These are phyloP conservation scores for Candida neerlandica DNA, from an alignment of 1,139 yeast genomes.

Conservation along the genomic window DNA sequence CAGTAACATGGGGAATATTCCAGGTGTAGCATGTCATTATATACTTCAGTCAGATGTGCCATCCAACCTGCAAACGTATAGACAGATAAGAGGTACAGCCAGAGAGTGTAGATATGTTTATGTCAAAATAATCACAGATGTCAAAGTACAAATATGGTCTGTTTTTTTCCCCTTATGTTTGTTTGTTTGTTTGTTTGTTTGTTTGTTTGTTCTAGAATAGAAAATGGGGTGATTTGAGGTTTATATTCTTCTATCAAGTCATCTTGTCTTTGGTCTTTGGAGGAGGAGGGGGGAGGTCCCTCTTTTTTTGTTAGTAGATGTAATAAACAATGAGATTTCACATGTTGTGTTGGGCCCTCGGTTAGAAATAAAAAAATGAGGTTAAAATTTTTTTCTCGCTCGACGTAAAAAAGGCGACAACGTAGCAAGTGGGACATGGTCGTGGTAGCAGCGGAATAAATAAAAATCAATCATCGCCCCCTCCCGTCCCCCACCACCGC, in stretches of 20 bases:
- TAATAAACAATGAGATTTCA: neutral
- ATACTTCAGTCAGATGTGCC: too few species aligned
- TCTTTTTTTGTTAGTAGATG: too few species aligned
- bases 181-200: too few species aligned
- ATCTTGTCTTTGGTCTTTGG: neutral
- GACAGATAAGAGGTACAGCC: too few species aligned
- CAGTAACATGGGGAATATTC: neutral
- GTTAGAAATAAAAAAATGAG: neutral
- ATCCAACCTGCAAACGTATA: too few species aligned
- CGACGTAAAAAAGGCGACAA: neutral
- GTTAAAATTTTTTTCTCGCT: neutral
- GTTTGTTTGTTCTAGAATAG: neutral
- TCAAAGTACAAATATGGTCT: neutral
- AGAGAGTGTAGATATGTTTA: too few species aligned
- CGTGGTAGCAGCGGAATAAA: too few species aligned
- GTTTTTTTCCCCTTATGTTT: too few species aligned
- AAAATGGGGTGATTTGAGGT: neutral
- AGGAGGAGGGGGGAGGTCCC: too few species aligned
- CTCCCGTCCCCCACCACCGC: too few species aligned
- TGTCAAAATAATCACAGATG: neutral
- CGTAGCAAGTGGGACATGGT: too few species aligned
- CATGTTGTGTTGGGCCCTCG: neutral
- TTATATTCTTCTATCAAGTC: neutral
- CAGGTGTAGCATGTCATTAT: neutral
- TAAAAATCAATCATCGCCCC: too few species aligned